Evolutionary conservation across 148 eudicot genomes (phyloP), one percentile per base, ranked within the genome.

Genomic region (Rhododendron ferrugineum): DNA sequence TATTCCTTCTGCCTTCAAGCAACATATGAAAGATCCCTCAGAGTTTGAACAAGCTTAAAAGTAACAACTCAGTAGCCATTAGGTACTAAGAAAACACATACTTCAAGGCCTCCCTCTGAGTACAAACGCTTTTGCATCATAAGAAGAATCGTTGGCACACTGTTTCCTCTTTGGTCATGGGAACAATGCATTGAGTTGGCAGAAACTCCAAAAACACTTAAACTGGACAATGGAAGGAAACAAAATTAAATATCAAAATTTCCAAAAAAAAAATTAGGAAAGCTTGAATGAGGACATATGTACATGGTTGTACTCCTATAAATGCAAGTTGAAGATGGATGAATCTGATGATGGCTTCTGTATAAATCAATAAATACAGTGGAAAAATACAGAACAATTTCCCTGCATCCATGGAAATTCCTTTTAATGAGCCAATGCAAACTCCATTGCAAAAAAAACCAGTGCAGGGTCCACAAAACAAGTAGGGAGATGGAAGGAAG

Each of bases 121-220:
- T 94, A 96, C 85, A 96, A 83, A 3, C 90, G 91, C 80, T 88
- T 86, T 85, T 96, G 98, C 98, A 96, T 87, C 93, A 87, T 86
- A 23, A 94, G 88, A 58, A 96, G 98, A 88, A 96, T 91, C 15
- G 93, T 94, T 4, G 98, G 98, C 68, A 96, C 96, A 72, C 98
- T 92, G 84, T 94, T 96, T 60, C 98, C 98, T 86, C 93, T 90
- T 52, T 86, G 91, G 86, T 96, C 98, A 56, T 89, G 89, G 14
- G 93, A 90, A 85, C 96, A 92, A 72, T 94, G 98, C 98, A 96
- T 94, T n/a, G 98, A 96, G 87, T 90, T 89, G 50, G 94, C 93
- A 88, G 98, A 94, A 79, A 96, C 98, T 80, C 98, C 98, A 86
- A 96, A 96, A 5, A 94, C 96, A 18, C 95, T 90, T 44, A 85